Evolutionary conservation across 1,284 basidiomycete species (phyloP), one percentile per base, ranked within the genome.

Genomic region (Peniophora sp.): DNA sequence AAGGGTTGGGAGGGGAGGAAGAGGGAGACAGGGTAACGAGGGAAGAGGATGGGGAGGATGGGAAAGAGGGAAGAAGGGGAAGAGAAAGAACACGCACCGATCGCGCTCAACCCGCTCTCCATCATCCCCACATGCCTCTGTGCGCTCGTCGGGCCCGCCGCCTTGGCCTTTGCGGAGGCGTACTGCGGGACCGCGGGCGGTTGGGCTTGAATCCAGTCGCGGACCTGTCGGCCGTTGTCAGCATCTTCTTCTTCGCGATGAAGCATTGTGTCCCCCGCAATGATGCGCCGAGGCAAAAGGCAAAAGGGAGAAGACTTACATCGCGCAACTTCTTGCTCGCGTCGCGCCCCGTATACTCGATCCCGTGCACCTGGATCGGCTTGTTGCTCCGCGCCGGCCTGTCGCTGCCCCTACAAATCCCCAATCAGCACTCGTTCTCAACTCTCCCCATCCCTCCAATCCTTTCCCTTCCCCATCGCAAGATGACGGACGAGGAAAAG

Each of bases 311-410:
- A n/a, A n/a, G n/a, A n/a, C n/a, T n/a, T n/a, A 54, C 72, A 68
- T 41, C 81, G 75, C 71, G 46, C 47, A 57, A 14, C 15, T 41
- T 41, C 15, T 41, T 41, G 8, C 37, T 20, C 37, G 37, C 37
- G 18, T 41, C 37, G 41, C 17, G 48, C 32, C 91, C 92, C 0
- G 90, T 78, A 58, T 87, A 92, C 55, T 85, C 75, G 35, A 83
- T 69, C 1, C 83, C 77, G 57, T 96, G 92, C 12, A 85, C 68
- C 60, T 83, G 85, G n/a, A 96, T 71, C 0, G 81, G 78, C 45
- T 83, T 82, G 50, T 73, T 75, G 1, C 85, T 80, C 51, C 90
- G 84, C 2, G 66, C 52, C 1, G 88, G 86, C 51, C 88, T 84
- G 37, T 83, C 79, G 52, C 75, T 78, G 90, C 92, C 97, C 32